Conservation (phyloP, 352 stramenopile genomes). For the Pseudoperonospora humuli region DNA sequence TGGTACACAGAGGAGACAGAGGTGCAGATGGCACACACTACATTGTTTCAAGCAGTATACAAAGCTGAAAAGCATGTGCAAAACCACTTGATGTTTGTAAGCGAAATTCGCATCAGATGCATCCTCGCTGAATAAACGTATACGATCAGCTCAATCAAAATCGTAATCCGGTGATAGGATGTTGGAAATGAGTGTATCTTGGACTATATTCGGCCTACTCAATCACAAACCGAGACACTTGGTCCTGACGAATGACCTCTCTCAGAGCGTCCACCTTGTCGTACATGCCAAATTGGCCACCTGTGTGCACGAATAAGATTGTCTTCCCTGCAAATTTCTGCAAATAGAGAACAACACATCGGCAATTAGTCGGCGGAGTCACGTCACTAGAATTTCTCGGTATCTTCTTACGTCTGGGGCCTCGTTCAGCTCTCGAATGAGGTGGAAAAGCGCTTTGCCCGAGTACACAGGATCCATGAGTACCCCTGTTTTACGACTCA, state of each 20-base stretch:
- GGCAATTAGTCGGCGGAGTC: background rate
- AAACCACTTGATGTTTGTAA: slow-evolving; percentile 9
- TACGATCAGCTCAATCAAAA: slow-evolving; percentile 5
- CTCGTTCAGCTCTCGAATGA: slow-evolving; percentile 72
- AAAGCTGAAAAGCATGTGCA: slow-evolving; percentile 1
- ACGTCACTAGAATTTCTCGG: background rate
- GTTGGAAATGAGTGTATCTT: no score
- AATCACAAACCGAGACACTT: slow-evolving; percentile 56
- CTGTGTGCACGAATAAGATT: slow-evolving; percentile 90
- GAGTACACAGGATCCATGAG: slow-evolving; percentile 86
- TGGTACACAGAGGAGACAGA: no score
- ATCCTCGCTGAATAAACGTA: slow-evolving; percentile 9
- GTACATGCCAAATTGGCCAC: slow-evolving; percentile 86
- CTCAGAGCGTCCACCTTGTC: slow-evolving; percentile 84
- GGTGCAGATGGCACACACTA: slow-evolving; percentile 1
- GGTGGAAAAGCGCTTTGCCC: slow-evolving; percentile 78
- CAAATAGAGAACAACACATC: background rate
- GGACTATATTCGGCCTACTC: no score
- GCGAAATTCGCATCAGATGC: background rate
- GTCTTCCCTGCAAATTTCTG: slow-evolving; percentile 77
- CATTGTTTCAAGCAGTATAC: background rate
- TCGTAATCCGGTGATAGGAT: slow-evolving; percentile 22
- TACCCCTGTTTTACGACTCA: slow-evolving; percentile 67
- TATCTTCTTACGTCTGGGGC: slow-evolving; percentile 36
- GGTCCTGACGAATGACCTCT: slow-evolving; percentile 34